Evolutionary conservation across 305 asterid species (phyloP), one percentile per base, ranked within the genome.

Genomic region (Fraxinus dipetala): DNA sequence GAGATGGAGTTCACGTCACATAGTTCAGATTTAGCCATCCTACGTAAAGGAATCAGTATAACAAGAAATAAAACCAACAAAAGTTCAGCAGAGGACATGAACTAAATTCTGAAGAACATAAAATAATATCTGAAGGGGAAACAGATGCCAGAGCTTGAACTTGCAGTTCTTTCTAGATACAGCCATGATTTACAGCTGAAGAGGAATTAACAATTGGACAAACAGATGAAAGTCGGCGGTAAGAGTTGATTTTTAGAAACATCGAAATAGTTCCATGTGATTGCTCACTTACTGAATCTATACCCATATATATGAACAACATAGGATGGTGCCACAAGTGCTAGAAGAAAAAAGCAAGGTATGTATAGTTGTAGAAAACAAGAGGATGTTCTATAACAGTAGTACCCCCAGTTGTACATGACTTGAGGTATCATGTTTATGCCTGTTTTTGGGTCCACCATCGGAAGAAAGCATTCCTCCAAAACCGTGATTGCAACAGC

Each of bases 381-480:
- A 54, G 78, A 48, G 78, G 79, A 81, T 56, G 63, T 30, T 24
- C 79, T 75, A 80, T 32, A 82, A 59, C 80, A 78, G 76, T 76
- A 90, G 97, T 81, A 96, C 99, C 97, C 97, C 98, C 97, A 90
- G 88, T 92, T 95, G 89, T 92, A 95, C 40, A 95, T 90, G 45
- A 93, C 97, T 88, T 95, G 99, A 81, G 99, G 95, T 82, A 95
- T 91, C 99, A 95, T 93, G 88, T 95, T 95, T 79, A 95, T 91
- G 87, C 97, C 98, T 38, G 99, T 95, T 88, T 92, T 93, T 61
- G 89, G 75, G 40, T 90, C 96, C 87, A 90, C 94, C 96, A 91
- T 91, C 34, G 91, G 89, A 32, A 87, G 86, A 88, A 91, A 90
- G 84, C 92, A 88, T 51, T 91, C 91, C 86, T 91, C 94, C 92